Evolutionary conservation across 768 basidiomycete genomes (phyloP), one percentile per base, ranked within the genome.

Genomic region (Leccinum incarnatum): DNA sequence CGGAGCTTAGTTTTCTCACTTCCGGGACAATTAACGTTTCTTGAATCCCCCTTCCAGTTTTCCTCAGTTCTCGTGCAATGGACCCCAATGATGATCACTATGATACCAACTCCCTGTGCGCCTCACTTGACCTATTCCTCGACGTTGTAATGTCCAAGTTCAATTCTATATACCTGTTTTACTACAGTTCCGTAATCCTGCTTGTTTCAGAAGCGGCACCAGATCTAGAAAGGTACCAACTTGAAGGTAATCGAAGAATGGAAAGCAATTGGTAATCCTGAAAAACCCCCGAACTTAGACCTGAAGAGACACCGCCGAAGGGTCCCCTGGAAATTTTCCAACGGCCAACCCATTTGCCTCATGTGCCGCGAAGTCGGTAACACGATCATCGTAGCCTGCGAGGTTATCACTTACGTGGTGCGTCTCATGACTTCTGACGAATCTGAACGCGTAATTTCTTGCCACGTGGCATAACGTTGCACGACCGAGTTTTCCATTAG

Each of bases 261-360:
- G 47, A 53, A 37, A 37, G 29, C 29, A 68, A 66, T 68, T 64
- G 53, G 34, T 48, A 68, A 65, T 59, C 61, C 32, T 32, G 53
- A 65, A 61, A 55, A 27, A 49, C 30, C 64, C 64, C 50, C 54
- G 59, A 61, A 55, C 57, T 54, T 19, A 47, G 36, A 23, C 60
- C 42, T 45, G 23, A 56, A 69, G 62, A 66, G 66, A 69, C 60
- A 69, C 69, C 68, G 69, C 68, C 57, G 67, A 71, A 65, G 61
- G 25, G 52, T 37, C 50, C 45, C 47, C 15, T 19, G 19, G 49
- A 54, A 50, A 65, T 45, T 34, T 67, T 59, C 50, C 53, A 59
- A 53, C 25, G 37, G 60, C 36, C 51, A 23, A 25, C 60, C 51
- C 14, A 51, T n/a, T 55, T 54, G 30, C 50, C 34, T 54, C 57